Base-by-base conservation (phyloP, 352 stramenopile genomes). In the Globisporangium echinulatum region DNA sequence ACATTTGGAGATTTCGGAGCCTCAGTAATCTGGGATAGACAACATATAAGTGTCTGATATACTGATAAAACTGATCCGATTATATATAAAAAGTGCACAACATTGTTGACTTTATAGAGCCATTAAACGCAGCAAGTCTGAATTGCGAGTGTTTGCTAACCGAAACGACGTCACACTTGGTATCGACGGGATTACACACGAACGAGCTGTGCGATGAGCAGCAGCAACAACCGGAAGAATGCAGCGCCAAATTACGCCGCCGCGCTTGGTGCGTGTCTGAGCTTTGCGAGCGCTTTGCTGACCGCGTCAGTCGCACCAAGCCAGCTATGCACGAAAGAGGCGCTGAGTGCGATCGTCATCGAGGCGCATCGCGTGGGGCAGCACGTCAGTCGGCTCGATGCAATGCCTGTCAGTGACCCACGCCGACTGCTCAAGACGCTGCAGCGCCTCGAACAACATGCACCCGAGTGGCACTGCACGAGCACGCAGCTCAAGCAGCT, bases 341-440 rank as follows among this genome's bases (percentile, higher is more conserved):
- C 66, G 1, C 57, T 90, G 15, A 68, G 69, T 0, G 54, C 77
- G 3, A 82, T 88, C 42, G 78, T 90, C 6, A 54, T 88, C 3
- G 76, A 81, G 43, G 75, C 78, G 0, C 78, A 90, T 47, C 71
- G 72, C 0, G 71, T 72, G n/a, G 75, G 75, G 8, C 76, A 84
- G 38, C 70, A 78, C 47, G 61, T 67, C 7, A 54, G 46, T 0
- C 72, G 70, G 25, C 25, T 61, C 3, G 9, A 39, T 3, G 8
- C 36, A 8, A 36, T 5, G 9, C 47, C 60, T 9, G 54, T 25
- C 9, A 47, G 40, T 14, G 61, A 83, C 11, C 54, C 67, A 6
- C 62, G 74, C 3, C 72, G 67, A 49, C 48, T 81, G 42, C 25
- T 82, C 13, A 52, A 42, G 47, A n/a, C 37, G 42, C 25, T 66